Percentiles rank a stretch among this genome's conserved stretches.
Evolutionary conservation across 306 rosid genomes (phyloP).

Genomic region (Rubus parviflorus): DNA sequence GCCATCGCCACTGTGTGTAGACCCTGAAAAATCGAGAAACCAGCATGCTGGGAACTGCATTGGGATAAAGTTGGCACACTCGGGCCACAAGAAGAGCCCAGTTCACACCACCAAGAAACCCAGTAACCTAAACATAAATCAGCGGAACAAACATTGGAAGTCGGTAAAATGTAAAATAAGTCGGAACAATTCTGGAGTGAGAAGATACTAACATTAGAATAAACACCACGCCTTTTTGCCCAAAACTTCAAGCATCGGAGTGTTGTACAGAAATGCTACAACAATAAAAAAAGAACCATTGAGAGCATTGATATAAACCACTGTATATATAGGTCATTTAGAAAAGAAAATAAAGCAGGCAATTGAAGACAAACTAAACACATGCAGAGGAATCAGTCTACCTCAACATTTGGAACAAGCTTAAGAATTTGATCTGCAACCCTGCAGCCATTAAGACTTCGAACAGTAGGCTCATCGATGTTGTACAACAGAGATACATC

Average conservation of each 20-base stretch:
- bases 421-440: slow-evolving; percentile 92
- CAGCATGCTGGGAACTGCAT: slow-evolving; percentile 92
- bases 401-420: slow-evolving; percentile 90
- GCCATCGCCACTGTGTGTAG: slow-evolving; percentile 98
- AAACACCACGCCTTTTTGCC: slow-evolving; percentile 93
- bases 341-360: slow-evolving; percentile 1
- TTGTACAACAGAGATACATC: slow-evolving; percentile 56
- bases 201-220: slow-evolving; percentile 72
- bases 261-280: slow-evolving; percentile 77
- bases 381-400: slow-evolving; percentile 29
- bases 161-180: background rate
- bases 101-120: slow-evolving; percentile 96
- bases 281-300: background rate
- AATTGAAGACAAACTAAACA: background rate
- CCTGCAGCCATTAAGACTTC: slow-evolving; percentile 96
- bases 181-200: background rate
- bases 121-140: slow-evolving; percentile 61
- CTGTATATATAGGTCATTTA: slow-evolving; percentile 7
- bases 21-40: slow-evolving; percentile 95
- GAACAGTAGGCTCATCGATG: slow-evolving; percentile 85
- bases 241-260: slow-evolving; percentile 82
- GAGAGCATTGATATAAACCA: slow-evolving; percentile 25
- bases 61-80: slow-evolving; percentile 91
- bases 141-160: background rate
- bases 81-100: slow-evolving; percentile 96